A percentile compares a stretch with the other conserved stretches of the same genome.
Conservation (phyloP, 495 filamentous ascomycete species). For the Chaetomium tenue region DNA sequence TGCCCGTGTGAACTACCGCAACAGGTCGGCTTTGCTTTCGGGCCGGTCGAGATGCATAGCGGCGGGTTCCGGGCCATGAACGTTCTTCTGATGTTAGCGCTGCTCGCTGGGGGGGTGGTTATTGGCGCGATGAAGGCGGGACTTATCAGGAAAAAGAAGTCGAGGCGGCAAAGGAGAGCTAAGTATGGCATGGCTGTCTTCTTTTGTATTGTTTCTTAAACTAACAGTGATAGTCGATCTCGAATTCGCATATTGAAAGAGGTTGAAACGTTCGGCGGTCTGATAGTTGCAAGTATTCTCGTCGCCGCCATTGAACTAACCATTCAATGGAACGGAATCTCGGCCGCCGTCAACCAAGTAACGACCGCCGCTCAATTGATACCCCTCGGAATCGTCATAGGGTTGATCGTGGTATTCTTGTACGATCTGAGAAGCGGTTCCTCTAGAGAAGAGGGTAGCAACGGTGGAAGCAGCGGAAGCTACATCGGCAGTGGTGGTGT, state of each 20-base stretch:
- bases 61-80: slow-evolving; percentile 30
- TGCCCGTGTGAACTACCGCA: slow-evolving; percentile 16
- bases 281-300: slow-evolving; percentile 32
- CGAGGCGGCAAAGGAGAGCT: slow-evolving; percentile 16
- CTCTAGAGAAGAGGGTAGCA: neutral
- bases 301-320: slow-evolving; percentile 42
- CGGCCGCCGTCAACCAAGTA: slow-evolving; percentile 25
- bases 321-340: slow-evolving; percentile 41
- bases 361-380: slow-evolving; percentile 39
- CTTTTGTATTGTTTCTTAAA: neutral
- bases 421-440: slow-evolving; percentile 10
- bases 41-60: slow-evolving; percentile 23
- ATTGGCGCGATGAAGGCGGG: slow-evolving; percentile 18
- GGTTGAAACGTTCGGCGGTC: slow-evolving; percentile 32
- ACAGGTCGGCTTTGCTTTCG: slow-evolving; percentile 33
- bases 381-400: slow-evolving; percentile 36
- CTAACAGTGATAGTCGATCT: slow-evolving; percentile 6
- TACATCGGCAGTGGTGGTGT: slow-evolving; percentile 2
- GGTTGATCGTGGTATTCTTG: slow-evolving; percentile 16
- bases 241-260: slow-evolving; percentile 13
- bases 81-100: slow-evolving; percentile 26
- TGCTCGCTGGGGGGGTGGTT: slow-evolving; percentile 16
- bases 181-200: neutral
- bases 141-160: slow-evolving; percentile 6
- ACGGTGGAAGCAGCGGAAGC: neutral